Evolutionary conservation across 129 eudicot species (phyloP).

Genomic region (Cynara cardunculus): DNA sequence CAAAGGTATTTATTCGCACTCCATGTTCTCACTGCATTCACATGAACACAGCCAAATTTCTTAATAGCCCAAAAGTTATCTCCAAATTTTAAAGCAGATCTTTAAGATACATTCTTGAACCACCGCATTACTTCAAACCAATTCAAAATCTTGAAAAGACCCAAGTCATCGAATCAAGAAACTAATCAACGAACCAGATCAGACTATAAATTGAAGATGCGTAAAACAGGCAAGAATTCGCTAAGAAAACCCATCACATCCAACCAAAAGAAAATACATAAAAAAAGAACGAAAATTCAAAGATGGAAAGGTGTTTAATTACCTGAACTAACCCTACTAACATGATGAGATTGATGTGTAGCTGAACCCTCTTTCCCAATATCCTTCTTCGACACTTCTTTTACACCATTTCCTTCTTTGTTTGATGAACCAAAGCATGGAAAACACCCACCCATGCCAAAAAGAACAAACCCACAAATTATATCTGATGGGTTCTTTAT

Average conservation of each 20-base stretch:
- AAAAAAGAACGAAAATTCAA: not conserved
- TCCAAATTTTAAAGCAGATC: conserved; percentile 19
- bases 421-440: conserved; percentile 83
- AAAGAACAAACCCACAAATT: conserved; percentile 33
- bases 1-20: not conserved
- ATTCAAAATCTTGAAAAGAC: conserved; percentile 2
- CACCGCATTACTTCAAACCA: conserved; percentile 20
- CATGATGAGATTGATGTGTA: conserved; percentile 55
- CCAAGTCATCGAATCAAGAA: conserved; percentile 24
- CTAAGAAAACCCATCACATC: conserved; percentile 5
- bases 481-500: conserved; percentile 14
- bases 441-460: conserved; percentile 87
- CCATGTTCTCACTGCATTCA: not conserved
- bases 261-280: not conserved
- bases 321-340: conserved; percentile 78
- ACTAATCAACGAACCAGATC: conserved; percentile 30
- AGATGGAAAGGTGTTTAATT: conserved; percentile 1
- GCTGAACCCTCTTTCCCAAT: conserved; percentile 70
- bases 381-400: conserved; percentile 62
- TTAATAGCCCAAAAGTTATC: not conserved
- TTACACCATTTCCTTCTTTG: conserved; percentile 48
- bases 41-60: not conserved
- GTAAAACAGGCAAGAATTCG: conserved; percentile 5
- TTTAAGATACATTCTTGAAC: conserved; percentile 15
- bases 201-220: conserved; percentile 17